Conservation (phyloP, 345 rosid species). For the Syzygium grande region DNA sequence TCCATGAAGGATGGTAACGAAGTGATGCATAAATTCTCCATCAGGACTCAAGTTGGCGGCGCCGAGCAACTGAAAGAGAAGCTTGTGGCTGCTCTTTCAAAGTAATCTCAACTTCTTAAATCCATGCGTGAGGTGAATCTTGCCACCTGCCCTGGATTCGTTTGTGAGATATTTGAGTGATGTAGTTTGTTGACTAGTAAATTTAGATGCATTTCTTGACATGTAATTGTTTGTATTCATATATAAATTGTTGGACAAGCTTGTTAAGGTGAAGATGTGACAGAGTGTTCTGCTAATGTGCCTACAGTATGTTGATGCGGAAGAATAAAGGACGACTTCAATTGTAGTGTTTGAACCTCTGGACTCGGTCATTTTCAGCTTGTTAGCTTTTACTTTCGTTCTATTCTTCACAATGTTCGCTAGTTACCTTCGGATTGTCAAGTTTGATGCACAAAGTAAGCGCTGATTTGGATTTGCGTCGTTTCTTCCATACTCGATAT, state of each 20-base stretch:
- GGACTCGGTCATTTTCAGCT: not conserved
- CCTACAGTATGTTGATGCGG: not conserved
- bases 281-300: not conserved
- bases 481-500: not conserved
- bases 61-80: slow-evolving; percentile 84
- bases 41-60: slow-evolving; percentile 54
- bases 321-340: not conserved
- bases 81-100: slow-evolving; percentile 50
- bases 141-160: not conserved
- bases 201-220: not conserved
- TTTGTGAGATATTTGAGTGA: not conserved
- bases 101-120: slow-evolving; percentile 16
- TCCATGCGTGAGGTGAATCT: not conserved
- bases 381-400: not conserved
- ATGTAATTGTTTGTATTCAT: not conserved
- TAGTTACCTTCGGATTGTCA: not conserved
- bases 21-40: slow-evolving; percentile 69
- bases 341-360: not conserved
- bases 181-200: not conserved
- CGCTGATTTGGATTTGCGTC: not conserved
- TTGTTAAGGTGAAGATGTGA: not conserved
- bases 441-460: not conserved
- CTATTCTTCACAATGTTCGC: not conserved
- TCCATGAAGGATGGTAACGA: slow-evolving; percentile 46
- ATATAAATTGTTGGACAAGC: not conserved